These are phyloP conservation scores for Cylindrotheca closterium DNA, from an alignment of 108 stramenopile species.

Conservation along the genomic window DNA sequence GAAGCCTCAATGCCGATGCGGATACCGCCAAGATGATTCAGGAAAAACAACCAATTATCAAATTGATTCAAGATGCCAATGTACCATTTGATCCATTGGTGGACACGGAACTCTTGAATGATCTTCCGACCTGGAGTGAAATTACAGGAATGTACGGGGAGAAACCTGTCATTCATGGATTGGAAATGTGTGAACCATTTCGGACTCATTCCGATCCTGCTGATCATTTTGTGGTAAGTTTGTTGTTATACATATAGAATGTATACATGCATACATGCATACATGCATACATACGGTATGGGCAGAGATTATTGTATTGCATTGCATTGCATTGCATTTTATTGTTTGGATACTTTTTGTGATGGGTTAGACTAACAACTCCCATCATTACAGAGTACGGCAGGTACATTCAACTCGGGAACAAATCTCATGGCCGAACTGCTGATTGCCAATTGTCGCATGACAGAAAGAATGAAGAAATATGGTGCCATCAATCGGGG, in stretches of 20 bases:
- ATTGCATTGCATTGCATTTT: neutral
- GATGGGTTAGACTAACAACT: neutral
- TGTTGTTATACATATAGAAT: neutral
- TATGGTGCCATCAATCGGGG: slow-evolving; percentile 34
- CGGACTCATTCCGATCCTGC: slow-evolving; percentile 26
- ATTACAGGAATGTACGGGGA: slow-evolving; percentile 37
- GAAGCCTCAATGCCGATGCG: neutral
- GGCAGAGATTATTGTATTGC: neutral
- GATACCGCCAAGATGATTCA: neutral
- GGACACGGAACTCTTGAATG: slow-evolving; percentile 21
- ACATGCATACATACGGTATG: neutral
- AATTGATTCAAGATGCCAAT: slow-evolving; percentile 18
- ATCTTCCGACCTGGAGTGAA: slow-evolving; percentile 42
- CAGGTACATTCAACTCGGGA: slow-evolving; percentile 83
- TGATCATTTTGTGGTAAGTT: slow-evolving; percentile 29
- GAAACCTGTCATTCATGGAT: slow-evolving; percentile 46
- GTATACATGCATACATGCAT: neutral
- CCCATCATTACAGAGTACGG: slow-evolving; percentile 19
- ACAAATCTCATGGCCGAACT: slow-evolving; percentile 78
- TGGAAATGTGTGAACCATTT: slow-evolving; percentile 36
- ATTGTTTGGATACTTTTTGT: neutral
- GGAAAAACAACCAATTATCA: slow-evolving; percentile 22
- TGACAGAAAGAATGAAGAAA: slow-evolving; percentile 39
- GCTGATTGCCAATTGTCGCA: slow-evolving; percentile 61
- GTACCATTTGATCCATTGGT: slow-evolving; percentile 15